Conservation (phyloP, 495 filamentous ascomycete genomes). For the Echria macrotheca region DNA sequence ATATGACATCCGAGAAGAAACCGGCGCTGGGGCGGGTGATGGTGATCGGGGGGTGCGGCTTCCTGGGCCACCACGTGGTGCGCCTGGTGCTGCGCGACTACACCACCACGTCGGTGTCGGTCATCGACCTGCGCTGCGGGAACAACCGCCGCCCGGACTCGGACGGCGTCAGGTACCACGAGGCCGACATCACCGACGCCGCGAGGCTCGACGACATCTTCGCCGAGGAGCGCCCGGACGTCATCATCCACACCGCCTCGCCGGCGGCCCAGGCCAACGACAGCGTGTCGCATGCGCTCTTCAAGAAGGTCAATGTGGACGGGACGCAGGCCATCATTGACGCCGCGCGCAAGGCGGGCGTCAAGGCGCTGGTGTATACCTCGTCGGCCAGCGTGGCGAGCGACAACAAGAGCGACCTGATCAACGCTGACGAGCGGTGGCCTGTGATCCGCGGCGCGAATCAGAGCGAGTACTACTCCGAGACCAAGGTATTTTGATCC, state of each 20-base stretch:
- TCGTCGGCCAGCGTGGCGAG: conserved; percentile 84
- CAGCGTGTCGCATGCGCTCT: conserved; percentile 51
- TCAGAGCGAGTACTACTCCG: conserved; percentile 87
- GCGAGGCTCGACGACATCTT: conserved; percentile 62
- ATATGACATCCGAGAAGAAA: conserved; percentile 36
- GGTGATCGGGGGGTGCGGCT: conserved; percentile 66
- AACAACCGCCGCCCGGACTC: conserved; percentile 66
- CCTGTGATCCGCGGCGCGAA: conserved; percentile 63
- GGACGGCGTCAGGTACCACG: conserved; percentile 67
- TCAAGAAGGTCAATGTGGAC: conserved; percentile 86
- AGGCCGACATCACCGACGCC: conserved; percentile 80
- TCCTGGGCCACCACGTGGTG: conserved; percentile 66
- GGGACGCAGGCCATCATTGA: conserved; percentile 77
- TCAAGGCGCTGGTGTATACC: conserved; percentile 93
- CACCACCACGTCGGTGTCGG: conserved; percentile 59
- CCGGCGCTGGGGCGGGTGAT: conserved; percentile 50
- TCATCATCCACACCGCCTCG: conserved; percentile 93
- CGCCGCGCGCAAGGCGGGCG: conserved; percentile 64
- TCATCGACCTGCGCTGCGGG: conserved; percentile 79
- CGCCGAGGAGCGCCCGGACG: conserved; percentile 65
- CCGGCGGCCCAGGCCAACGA: conserved; percentile 50
- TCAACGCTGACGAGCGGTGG: conserved; percentile 86
- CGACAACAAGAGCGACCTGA: conserved; percentile 71
- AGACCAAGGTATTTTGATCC: conserved; percentile 74
- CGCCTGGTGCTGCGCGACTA: conserved; percentile 51